Evolutionary conservation across 495 filamentous ascomycete genomes (phyloP), one percentile per base, ranked within the genome.

Genomic region (Tuber magnatum): DNA sequence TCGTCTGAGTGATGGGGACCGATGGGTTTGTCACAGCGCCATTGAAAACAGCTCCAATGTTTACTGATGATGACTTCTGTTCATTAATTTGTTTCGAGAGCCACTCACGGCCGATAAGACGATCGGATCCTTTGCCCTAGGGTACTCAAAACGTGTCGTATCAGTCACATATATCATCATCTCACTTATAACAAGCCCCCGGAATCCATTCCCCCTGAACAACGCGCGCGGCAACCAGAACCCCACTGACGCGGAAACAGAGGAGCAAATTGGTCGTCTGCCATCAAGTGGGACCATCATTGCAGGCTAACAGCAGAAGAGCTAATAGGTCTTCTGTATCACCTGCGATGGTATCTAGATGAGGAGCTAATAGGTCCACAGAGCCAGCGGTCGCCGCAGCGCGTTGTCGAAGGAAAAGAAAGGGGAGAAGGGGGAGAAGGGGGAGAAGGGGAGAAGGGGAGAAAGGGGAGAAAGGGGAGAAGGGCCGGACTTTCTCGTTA

Each of bases 101-200:
- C 77, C 77, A 79, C 18, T 61, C 35, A 39, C 73, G 65, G 14
- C 76, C 73, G 3, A 75, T 72, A 35, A 72, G 32, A 8, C 73
- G 51, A 35, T 79, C 77, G 0, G 77, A 79, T 40, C 76, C 77
- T 72, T 71, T 79, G n/a, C 76, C 77, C 77, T 79, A 78, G n/a
- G 73, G 65, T 24, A 16, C 43, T 1, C 22, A 24, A 18, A 20
- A 24, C 28, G 61, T 38, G 61, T 38, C 3, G 68, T 56, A 75
- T 71, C 68, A 71, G 73, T 44, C 20, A 75, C n/a, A 71, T 38
- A 16, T n/a, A 41, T 14, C n/a, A n/a, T 43, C 20, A 43, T n/a
- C 24, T 56, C 48, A 56, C 48, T 28, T 56, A 56, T 56, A 56
- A 28, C 48, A 28, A 28, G 3, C 24, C 24, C 24, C 12, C 10